Conservation (phyloP, 345 rosid species). For the Citrus cavaleriei region DNA sequence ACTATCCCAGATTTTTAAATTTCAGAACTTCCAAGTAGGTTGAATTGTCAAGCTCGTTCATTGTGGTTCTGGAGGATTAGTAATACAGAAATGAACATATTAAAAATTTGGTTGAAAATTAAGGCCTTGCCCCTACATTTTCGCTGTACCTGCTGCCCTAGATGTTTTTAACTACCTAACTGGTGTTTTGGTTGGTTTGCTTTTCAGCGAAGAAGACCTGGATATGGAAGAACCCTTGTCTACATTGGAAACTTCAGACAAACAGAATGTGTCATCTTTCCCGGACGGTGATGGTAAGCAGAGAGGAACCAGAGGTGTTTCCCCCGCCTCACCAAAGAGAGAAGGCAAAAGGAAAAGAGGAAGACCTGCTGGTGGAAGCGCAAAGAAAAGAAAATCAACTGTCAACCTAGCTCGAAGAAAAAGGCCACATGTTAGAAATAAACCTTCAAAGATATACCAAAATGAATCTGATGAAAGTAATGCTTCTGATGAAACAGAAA, state of each 20-base stretch:
- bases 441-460: constrained; percentile 50
- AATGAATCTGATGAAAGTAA: constrained; percentile 48
- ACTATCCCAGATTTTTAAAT: not conserved
- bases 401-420: constrained; percentile 31
- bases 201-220: constrained; percentile 40
- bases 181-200: not conserved
- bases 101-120: not conserved
- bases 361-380: constrained; percentile 38
- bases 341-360: constrained; percentile 51
- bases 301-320: constrained; percentile 7
- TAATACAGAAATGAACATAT: not conserved
- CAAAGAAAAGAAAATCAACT: constrained; percentile 38
- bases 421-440: constrained; percentile 43
- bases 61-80: not conserved
- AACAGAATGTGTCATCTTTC: constrained; percentile 3
- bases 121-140: not conserved
- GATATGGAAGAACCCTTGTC: constrained; percentile 26
- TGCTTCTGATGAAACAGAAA: constrained; percentile 27
- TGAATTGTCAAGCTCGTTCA: too few species aligned
- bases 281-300: constrained; percentile 9
- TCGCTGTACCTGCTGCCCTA: not conserved
- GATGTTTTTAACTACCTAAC: not conserved
- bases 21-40: not conserved
- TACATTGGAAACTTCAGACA: constrained; percentile 7
- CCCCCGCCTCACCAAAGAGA: constrained; percentile 21